Conservation (phyloP, 257 asterid species). For the Anisodus tanguticus region DNA sequence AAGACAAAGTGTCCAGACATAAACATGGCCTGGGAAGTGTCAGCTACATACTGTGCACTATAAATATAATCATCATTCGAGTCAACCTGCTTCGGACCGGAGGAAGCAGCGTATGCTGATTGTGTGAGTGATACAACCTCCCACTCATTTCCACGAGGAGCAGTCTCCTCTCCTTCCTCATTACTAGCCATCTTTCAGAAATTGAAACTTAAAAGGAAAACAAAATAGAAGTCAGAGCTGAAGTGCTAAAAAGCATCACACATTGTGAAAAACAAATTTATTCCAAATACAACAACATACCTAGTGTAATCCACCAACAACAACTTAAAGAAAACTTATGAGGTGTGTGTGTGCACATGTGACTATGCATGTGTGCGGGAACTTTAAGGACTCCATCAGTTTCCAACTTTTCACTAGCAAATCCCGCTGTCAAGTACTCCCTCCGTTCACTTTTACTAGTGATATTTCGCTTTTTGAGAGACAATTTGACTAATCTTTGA, state of each 20-base stretch:
- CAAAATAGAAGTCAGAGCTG: conserved; percentile 23
- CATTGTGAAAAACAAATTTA: background rate
- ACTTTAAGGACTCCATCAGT: background rate
- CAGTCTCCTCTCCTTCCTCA: conserved; percentile 54
- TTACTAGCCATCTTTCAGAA: conserved; percentile 57
- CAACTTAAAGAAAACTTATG: background rate
- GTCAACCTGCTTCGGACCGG: conserved; percentile 52
- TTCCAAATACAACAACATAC: background rate
- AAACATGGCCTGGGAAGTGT: conserved; percentile 66
- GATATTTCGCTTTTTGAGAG: too few relatives aligned
- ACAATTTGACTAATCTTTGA: too few relatives aligned
- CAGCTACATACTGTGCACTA: conserved; percentile 47
- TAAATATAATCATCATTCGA: conserved; percentile 42
- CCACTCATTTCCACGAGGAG: conserved; percentile 83
- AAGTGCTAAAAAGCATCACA: background rate
- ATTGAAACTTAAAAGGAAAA: conserved; percentile 23
- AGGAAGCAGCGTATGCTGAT: conserved; percentile 80
- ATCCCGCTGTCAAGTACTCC: background rate
- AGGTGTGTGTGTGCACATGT: too few relatives aligned
- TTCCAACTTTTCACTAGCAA: background rate
- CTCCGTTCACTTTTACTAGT: too few relatives aligned
- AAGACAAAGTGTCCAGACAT: conserved; percentile 77
- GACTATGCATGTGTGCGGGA: background rate
- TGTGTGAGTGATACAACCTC: conserved; percentile 87
- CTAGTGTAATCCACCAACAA: too few relatives aligned